These are phyloP conservation scores for Manihot esculenta DNA, from an alignment of 441 rosid genomes.

Conservation along the genomic window DNA sequence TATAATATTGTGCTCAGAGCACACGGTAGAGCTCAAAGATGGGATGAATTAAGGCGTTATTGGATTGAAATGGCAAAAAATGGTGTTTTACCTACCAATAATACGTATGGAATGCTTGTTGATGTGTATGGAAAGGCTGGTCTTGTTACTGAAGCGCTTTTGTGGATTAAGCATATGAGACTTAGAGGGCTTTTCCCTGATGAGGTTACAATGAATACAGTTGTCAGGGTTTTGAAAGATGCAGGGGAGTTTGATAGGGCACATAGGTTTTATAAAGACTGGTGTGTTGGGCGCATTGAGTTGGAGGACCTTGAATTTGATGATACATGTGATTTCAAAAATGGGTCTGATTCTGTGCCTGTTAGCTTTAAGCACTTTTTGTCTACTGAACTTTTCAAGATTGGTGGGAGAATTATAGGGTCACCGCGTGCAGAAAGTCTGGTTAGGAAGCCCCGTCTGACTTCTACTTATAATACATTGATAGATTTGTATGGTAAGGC, in stretches of 20 bases:
- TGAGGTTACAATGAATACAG: constrained; percentile 78
- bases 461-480: constrained; percentile 73
- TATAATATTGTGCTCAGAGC: constrained; percentile 80
- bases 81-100: constrained; percentile 65
- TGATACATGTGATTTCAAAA: constrained; percentile 36
- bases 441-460: constrained; percentile 55
- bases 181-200: constrained; percentile 71
- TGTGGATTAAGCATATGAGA: constrained; percentile 91
- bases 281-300: constrained; percentile 65
- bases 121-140: constrained; percentile 93
- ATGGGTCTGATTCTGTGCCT: constrained; percentile 45
- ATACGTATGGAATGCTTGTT: constrained; percentile 80
- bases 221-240: constrained; percentile 73
- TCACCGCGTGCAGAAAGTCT: constrained; percentile 32
- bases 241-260: constrained; percentile 68
- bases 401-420: constrained; percentile 50
- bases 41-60: constrained; percentile 80
- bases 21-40: constrained; percentile 72
- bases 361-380: constrained; percentile 74
- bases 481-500: constrained; percentile 96
- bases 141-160: constrained; percentile 70
- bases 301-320: constrained; percentile 73
- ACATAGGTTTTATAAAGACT: constrained; percentile 70
- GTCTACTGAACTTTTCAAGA: constrained; percentile 78
- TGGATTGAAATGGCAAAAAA: constrained; percentile 86